Evolutionary conservation across 352 stramenopile species (phyloP).

Genomic region (Phytophthora macrochlamydospora): DNA sequence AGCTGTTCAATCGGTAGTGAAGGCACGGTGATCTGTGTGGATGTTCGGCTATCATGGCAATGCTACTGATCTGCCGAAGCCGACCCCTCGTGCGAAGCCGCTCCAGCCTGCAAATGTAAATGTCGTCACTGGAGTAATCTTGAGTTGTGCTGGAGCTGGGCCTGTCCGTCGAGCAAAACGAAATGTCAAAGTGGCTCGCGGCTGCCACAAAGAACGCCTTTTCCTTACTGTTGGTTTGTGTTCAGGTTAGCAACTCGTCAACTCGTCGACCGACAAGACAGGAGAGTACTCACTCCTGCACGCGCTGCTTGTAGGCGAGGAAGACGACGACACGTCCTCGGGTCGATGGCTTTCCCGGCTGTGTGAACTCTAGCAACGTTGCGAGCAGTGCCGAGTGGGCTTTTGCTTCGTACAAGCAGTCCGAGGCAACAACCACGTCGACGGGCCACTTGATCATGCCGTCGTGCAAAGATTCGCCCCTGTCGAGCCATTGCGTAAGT

Average conservation of each 20-base stretch:
- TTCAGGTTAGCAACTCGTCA: background rate
- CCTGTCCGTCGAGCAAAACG: constrained; percentile 26
- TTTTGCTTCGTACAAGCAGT: constrained; percentile 71
- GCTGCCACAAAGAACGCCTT: constrained; percentile 47
- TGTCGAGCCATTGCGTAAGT: constrained; percentile 7
- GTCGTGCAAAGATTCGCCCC: constrained; percentile 18
- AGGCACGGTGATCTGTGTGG: too few species aligned
- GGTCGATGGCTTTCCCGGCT: background rate
- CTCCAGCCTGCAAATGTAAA: constrained; percentile 55
- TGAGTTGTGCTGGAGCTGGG: constrained; percentile 6
- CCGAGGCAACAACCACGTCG: constrained; percentile 41
- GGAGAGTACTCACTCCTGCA: constrained; percentile 40
- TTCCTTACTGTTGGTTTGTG: constrained; percentile 33
- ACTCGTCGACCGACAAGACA: background rate
- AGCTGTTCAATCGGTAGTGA: background rate
- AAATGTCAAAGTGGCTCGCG: constrained; percentile 43
- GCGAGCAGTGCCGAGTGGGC: constrained; percentile 43
- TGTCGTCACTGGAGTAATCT: constrained; percentile 38
- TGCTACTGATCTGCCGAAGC: too few species aligned
- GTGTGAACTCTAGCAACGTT: constrained; percentile 50
- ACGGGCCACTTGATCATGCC: constrained; percentile 8
- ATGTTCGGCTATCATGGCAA: too few species aligned
- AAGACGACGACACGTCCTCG: constrained; percentile 27
- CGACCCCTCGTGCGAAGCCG: background rate
- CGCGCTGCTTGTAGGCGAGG: constrained; percentile 76